Evolutionary conservation across 306 rosid genomes (phyloP), one percentile per base, ranked within the genome.

Genomic region (Macrotyloma uniflorum): DNA sequence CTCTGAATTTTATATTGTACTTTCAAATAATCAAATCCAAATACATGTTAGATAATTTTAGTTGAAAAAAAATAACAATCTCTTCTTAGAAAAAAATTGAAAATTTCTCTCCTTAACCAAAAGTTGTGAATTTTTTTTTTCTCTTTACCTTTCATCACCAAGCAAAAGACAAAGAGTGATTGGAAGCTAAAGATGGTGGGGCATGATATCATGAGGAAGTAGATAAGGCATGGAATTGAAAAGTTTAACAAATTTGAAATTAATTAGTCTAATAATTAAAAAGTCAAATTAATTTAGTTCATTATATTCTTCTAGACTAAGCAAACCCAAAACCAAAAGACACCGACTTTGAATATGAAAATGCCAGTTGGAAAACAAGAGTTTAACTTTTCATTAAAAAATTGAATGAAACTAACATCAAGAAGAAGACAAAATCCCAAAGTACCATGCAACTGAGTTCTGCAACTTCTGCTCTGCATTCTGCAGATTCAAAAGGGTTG

Each of bases 251-350:
- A 11, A 26, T 70, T 74, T 73, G 62, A 49, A 55, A 42, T 0
- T 40, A 54, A 11, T 11, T 11, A 54, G 13, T 69, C 33, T 46
- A 64, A 70, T 61, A n/a, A 77, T 51, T 38, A 23, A 20, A 0
- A 28, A 75, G 77, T 82, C 82, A 82, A 85, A 32, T 57, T 30
- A 82, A 33, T 46, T 65, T 5, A 70, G 22, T 76, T 49, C 23
- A 77, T 66, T 67, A 9, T 69, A 55, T 13, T 53, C 88, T 69
- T 79, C 77, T 75, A 15, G n/a, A 75, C 32, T 82, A 79, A 85
- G 86, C 61, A 82, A 82, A 59, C 70, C 51, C 12, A 53, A 5
- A 23, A 13, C 51, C 51, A 33, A 45, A 67, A 42, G 74, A 22
- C 16, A 46, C 67, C 62, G 28, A 35, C 82, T 75, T 75, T 19